Conservation (phyloP, 805 yeast species). For the Candida parachauliodes region DNA sequence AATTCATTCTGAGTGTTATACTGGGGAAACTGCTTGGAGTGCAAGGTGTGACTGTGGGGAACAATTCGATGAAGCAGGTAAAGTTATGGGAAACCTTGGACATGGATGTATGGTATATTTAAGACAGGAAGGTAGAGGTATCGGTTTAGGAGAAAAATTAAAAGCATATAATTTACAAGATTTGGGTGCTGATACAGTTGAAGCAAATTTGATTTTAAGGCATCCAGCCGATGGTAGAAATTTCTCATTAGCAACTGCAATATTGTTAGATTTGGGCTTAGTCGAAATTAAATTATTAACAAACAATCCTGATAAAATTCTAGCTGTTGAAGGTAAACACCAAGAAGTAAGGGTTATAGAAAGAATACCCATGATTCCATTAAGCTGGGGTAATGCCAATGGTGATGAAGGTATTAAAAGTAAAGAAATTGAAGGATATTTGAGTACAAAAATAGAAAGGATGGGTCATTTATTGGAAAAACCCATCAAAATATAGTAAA, state of each 20-base stretch:
- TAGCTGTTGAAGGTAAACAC: constrained; percentile 88
- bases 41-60: constrained; percentile 99
- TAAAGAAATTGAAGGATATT: constrained; percentile 86
- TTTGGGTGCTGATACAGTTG: constrained; percentile 97
- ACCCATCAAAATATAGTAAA: constrained; percentile 11
- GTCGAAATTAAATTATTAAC: constrained; percentile 73
- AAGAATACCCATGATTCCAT: constrained; percentile 95
- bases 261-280: constrained; percentile 77
- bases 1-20: constrained; percentile 95
- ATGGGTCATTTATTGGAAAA: constrained; percentile 84
- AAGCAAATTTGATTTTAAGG: constrained; percentile 85
- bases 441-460: constrained; percentile 89
- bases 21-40: constrained; percentile 99
- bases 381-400: constrained; percentile 62
- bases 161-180: constrained; percentile 97
- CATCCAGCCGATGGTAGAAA: constrained; percentile 99
- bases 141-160: constrained; percentile 95
- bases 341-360: constrained; percentile 72
- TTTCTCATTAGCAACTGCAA: constrained; percentile 91
- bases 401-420: constrained; percentile 66
- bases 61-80: constrained; percentile 96
- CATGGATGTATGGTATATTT: constrained; percentile 93
- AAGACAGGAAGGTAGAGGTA: constrained; percentile 98
- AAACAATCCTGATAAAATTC: constrained; percentile 93
- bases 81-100: constrained; percentile 81